Conservation (phyloP, 2,329 filamentous ascomycete genomes). For the Cladosporium sp. region DNA sequence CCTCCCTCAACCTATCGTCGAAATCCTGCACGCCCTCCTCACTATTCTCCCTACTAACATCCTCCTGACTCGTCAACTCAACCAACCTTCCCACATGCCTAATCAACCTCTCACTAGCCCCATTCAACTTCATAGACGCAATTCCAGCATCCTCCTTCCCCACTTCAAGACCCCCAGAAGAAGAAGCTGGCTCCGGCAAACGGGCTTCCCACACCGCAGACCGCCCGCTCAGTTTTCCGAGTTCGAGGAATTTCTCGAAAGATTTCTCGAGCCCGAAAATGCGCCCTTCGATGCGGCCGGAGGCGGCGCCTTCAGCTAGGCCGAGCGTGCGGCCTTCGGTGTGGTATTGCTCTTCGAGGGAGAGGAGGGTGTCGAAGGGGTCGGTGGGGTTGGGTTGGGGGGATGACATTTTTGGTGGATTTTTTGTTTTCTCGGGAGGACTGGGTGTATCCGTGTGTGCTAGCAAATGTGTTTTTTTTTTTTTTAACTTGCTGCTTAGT, state of each 20-base stretch:
- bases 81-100: slow-evolving; percentile 74
- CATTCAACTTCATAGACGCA: not conserved
- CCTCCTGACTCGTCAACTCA: slow-evolving; percentile 72
- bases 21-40: slow-evolving; percentile 89
- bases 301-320: slow-evolving; percentile 65
- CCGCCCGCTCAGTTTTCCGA: slow-evolving; percentile 72
- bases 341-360: slow-evolving; percentile 68
- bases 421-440: not conserved
- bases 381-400: slow-evolving; percentile 16
- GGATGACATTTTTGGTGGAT: not conserved
- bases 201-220: slow-evolving; percentile 80
- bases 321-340: slow-evolving; percentile 75
- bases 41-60: slow-evolving; percentile 72
- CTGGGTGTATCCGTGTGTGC: not conserved
- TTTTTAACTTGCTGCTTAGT: too few relatives aligned
- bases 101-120: slow-evolving; percentile 58
- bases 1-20: slow-evolving; percentile 80
- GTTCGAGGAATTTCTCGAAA: slow-evolving; percentile 83
- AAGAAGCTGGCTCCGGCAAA: slow-evolving; percentile 44
- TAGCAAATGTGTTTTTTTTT: not conserved
- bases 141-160: not conserved
- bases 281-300: slow-evolving; percentile 81
- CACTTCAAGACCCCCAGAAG: not conserved
- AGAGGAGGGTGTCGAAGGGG: slow-evolving; percentile 52
- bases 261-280: slow-evolving; percentile 87